phyloP scores from a whole-genome alignment of 2,329 filamentous ascomycete genomes.

The Claviceps fusiformis region DNA sequence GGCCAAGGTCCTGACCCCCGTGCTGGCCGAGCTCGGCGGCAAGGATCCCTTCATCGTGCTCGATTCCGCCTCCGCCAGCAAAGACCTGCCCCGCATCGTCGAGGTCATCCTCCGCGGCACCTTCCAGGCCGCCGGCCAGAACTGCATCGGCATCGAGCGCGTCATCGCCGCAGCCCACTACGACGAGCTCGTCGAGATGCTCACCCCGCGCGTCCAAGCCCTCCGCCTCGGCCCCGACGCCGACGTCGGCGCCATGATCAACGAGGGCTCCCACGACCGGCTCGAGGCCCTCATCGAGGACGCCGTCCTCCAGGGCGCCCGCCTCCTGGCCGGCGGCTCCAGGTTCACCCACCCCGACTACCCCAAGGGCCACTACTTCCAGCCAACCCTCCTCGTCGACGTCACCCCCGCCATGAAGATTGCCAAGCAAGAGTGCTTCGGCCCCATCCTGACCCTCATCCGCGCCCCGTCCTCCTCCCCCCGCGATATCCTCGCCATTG shows the following conservation, averaged over 20 bases:
- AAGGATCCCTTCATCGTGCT: slow-evolving; percentile 89
- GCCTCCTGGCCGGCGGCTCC: slow-evolving; percentile 67
- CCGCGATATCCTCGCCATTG: slow-evolving; percentile 55
- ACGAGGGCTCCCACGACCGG: slow-evolving; percentile 56
- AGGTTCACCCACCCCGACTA: slow-evolving; percentile 58
- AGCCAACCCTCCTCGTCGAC: slow-evolving; percentile 79
- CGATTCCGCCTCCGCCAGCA: slow-evolving; percentile 49
- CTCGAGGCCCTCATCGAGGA: slow-evolving; percentile 66
- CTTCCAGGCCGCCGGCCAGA: slow-evolving; percentile 92
- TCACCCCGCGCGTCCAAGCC: slow-evolving; percentile 59
- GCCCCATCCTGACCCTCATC: slow-evolving; percentile 79
- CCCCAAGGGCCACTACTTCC: slow-evolving; percentile 78
- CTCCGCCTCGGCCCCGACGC: slow-evolving; percentile 64
- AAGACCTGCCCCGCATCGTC: slow-evolving; percentile 55
- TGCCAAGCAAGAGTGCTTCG: slow-evolving; percentile 84
- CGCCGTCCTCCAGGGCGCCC: slow-evolving; percentile 66
- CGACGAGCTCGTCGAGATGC: slow-evolving; percentile 52
- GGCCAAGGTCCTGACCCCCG: slow-evolving; percentile 71
- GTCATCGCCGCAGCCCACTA: slow-evolving; percentile 72
- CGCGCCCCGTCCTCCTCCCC: slow-evolving; percentile 48
- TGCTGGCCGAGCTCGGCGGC: slow-evolving; percentile 83
- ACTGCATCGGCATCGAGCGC: slow-evolving; percentile 94
- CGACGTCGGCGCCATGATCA: slow-evolving; percentile 87
- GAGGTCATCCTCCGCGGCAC: slow-evolving; percentile 82
- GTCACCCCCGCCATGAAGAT: slow-evolving; percentile 78